Evolutionary conservation across 495 filamentous ascomycete genomes (phyloP).

Genomic region (Beverwykella pulmonaria): DNA sequence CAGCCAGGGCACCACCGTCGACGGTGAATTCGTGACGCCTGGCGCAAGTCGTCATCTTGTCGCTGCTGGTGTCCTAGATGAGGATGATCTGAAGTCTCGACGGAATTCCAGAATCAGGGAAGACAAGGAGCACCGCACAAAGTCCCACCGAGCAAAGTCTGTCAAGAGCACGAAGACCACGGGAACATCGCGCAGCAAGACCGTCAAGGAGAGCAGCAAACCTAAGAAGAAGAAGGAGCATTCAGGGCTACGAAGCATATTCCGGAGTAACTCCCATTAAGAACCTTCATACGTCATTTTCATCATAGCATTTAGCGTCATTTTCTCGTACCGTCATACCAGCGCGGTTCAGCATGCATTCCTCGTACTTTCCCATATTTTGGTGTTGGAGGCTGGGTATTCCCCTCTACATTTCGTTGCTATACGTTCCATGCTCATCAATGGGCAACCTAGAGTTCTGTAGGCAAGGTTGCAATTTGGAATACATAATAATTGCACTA

Average conservation of each 20-base stretch:
- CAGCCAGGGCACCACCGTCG: constrained; percentile 69
- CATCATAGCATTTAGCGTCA: constrained; percentile 31
- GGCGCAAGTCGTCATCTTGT: constrained; percentile 62
- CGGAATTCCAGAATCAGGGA: constrained; percentile 20
- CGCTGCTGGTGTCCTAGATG: constrained; percentile 44
- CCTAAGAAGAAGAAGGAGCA: constrained; percentile 55
- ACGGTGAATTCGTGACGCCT: constrained; percentile 84
- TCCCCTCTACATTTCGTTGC: background rate
- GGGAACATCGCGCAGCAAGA: constrained; percentile 28
- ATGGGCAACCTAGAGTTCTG: background rate
- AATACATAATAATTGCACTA: background rate
- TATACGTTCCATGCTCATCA: background rate
- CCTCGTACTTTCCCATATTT: background rate
- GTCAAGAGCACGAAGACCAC: constrained; percentile 32
- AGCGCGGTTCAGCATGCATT: constrained; percentile 1
- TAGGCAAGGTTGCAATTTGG: background rate
- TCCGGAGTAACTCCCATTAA: constrained; percentile 37
- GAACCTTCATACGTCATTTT: constrained; percentile 6
- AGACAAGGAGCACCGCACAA: constrained; percentile 25
- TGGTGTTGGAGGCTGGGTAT: background rate
- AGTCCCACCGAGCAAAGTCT: constrained; percentile 32
- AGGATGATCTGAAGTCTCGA: constrained; percentile 43
- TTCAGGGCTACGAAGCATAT: constrained; percentile 51
- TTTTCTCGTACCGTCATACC: constrained; percentile 15
- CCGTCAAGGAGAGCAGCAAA: constrained; percentile 40